Evolutionary conservation across 2,329 filamentous ascomycete genomes (phyloP).

Genomic region (Beauveria sp.): DNA sequence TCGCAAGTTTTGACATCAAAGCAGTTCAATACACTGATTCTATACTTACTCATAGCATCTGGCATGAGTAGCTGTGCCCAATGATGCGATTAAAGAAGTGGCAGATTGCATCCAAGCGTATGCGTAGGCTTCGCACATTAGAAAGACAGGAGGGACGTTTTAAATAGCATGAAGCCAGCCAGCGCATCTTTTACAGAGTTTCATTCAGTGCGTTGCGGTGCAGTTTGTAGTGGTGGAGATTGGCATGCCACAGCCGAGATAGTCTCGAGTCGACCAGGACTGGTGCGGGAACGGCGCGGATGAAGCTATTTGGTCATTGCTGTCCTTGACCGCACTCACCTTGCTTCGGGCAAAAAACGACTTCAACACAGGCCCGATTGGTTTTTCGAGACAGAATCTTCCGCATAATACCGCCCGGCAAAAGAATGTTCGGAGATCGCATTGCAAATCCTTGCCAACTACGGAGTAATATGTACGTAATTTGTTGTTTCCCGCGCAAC

Average conservation of each 20-base stretch:
- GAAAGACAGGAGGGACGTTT: background rate
- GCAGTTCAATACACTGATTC: background rate
- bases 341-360: too few species aligned
- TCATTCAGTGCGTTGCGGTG: background rate
- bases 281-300: background rate
- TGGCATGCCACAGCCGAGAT: background rate
- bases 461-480: background rate
- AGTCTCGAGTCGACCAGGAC: background rate
- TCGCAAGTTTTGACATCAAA: background rate
- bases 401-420: background rate
- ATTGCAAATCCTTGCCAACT: background rate
- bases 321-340: background rate
- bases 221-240: background rate
- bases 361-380: too few species aligned
- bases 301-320: background rate
- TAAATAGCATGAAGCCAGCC: background rate
- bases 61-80: background rate
- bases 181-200: background rate
- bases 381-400: too few species aligned
- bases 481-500: background rate
- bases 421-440: background rate
- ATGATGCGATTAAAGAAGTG: background rate
- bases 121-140: background rate
- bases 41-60: background rate
- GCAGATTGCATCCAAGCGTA: background rate